Evolutionary conservation across 805 yeast species (phyloP), one percentile per base, ranked within the genome.

Genomic region (Limtongia smithiae): DNA sequence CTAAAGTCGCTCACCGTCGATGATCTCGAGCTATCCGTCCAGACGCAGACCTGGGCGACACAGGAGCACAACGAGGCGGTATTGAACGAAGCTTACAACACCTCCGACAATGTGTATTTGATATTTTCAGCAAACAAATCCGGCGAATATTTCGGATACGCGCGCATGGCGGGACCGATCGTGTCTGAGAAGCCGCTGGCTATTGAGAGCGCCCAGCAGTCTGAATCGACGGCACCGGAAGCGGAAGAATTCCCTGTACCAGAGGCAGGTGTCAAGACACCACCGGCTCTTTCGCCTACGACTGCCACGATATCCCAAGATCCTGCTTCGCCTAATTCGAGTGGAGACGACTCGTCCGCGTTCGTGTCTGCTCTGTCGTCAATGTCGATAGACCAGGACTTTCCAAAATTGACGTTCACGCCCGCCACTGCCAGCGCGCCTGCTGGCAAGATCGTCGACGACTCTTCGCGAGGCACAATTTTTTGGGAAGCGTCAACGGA

Each of bases 121-220:
- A 64, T 71, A 20, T 71, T 71, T 48, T 67, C 72, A 3, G 73
- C 71, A 20, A 71, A 71, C 55, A 60, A 71, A 18, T 66, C 71
- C 4, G 69, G 72, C 3, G 64, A 65, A 12, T 71, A 68, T 46
- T 69, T 60, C 44, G 74, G 74, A 7, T 67, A 67, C 46, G 75
- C 74, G 9, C 58, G 68, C 22, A 66, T 71, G 69, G 64, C 61
- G 12, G 56, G 61, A 20, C 61, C 59, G 3, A 64, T 68, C 34
- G 57, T 46, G 9, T 12, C 40, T 5, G 12, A 45, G 9, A n/a
- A 18, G 18, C 25, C 18, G 14, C 14, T 18, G 8, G 41, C 27
- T 17, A 20, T n/a, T 17, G 41, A 37, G 22, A 32, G 25, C 17
- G 41, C 22, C 18, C 28, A 37, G 32, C 28, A 37, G 31, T n/a